Evolutionary conservation across 768 basidiomycete genomes (phyloP).

Genomic region (Russula vinacea): DNA sequence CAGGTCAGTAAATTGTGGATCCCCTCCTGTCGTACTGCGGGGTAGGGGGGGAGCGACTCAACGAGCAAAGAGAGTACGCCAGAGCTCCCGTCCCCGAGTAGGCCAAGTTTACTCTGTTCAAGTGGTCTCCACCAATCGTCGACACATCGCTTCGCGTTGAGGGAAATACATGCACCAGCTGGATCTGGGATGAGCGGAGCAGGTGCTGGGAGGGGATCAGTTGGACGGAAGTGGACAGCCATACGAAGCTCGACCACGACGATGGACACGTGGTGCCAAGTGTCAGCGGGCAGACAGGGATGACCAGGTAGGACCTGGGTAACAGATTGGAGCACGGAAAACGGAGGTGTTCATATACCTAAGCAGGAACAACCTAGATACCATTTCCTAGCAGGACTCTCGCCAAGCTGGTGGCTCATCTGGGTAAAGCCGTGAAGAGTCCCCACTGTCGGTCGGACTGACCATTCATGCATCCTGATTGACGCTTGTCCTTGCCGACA

Average conservation of each 20-base stretch:
- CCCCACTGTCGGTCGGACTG: conserved; percentile 4
- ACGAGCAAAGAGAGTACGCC: conserved; percentile 23
- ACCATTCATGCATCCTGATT: conserved; percentile 7
- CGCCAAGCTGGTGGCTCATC: conserved; percentile 21
- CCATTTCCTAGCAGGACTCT: conserved; percentile 17
- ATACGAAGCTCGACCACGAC: conserved; percentile 15
- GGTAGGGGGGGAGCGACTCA: conserved; percentile 23
- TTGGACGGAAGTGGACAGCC: conserved; percentile 12
- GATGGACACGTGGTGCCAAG: conserved; percentile 9
- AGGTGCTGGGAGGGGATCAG: conserved; percentile 6
- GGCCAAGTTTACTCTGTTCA: conserved; percentile 10
- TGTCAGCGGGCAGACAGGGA: conserved; percentile 22
- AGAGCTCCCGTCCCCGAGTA: background rate
- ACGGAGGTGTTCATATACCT: conserved; percentile 24
- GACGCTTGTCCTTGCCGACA: conserved; percentile 17
- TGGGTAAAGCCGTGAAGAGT: conserved; percentile 20
- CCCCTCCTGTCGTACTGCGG: background rate
- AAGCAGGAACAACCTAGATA: conserved; percentile 29
- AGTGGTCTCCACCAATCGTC: background rate
- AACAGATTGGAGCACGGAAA: conserved; percentile 12
- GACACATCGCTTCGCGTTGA: conserved; percentile 15
- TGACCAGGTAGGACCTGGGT: conserved; percentile 17
- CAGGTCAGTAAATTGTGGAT: conserved; percentile 22
- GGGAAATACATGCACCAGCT: conserved; percentile 1
- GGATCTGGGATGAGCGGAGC: background rate